These are phyloP conservation scores for Clitopilus passeckerianus DNA, from an alignment of 768 basidiomycete genomes.

Conservation along the genomic window DNA sequence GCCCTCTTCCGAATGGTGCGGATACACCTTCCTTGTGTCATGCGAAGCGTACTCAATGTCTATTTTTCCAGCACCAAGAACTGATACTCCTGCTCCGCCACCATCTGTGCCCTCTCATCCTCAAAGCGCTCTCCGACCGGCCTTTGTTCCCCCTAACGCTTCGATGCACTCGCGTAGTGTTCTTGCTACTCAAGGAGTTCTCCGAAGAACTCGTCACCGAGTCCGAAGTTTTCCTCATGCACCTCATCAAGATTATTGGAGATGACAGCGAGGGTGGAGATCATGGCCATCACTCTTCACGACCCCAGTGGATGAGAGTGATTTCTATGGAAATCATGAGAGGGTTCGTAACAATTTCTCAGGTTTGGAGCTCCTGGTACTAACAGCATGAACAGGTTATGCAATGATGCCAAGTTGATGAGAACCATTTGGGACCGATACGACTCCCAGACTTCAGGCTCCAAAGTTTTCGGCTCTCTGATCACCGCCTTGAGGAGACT, in stretches of 20 bases:
- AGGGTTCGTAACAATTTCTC: slow-evolving; percentile 43
- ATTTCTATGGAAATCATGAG: slow-evolving; percentile 91
- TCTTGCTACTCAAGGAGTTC: slow-evolving; percentile 90
- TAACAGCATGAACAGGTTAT: slow-evolving; percentile 41
- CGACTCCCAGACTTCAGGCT: slow-evolving; percentile 54
- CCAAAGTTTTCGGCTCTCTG: slow-evolving; percentile 72
- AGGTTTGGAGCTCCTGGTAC: background rate
- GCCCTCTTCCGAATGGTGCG: slow-evolving; percentile 76
- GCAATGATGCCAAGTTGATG: slow-evolving; percentile 75
- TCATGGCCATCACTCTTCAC: slow-evolving; percentile 28
- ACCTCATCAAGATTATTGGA: slow-evolving; percentile 60
- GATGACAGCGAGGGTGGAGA: slow-evolving; percentile 33
- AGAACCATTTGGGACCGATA: slow-evolving; percentile 77
- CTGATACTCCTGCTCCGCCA: slow-evolving; percentile 82
- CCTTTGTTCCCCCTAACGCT: slow-evolving; percentile 85
- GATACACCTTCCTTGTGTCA: background rate
- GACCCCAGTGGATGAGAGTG: slow-evolving; percentile 85
- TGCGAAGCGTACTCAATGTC: slow-evolving; percentile 1
- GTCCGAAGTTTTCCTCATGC: slow-evolving; percentile 79
- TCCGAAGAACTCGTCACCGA: slow-evolving; percentile 75
- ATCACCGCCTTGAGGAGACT: slow-evolving; percentile 82
- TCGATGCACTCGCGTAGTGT: slow-evolving; percentile 90
- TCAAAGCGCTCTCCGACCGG: slow-evolving; percentile 79
- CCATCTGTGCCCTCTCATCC: slow-evolving; percentile 85
- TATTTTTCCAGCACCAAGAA: slow-evolving; percentile 59